A percentile compares a stretch with the other conserved stretches of the same genome.
Evolutionary conservation across 1,139 yeast genomes (phyloP).

Genomic region (Hanseniaspora sp.): DNA sequence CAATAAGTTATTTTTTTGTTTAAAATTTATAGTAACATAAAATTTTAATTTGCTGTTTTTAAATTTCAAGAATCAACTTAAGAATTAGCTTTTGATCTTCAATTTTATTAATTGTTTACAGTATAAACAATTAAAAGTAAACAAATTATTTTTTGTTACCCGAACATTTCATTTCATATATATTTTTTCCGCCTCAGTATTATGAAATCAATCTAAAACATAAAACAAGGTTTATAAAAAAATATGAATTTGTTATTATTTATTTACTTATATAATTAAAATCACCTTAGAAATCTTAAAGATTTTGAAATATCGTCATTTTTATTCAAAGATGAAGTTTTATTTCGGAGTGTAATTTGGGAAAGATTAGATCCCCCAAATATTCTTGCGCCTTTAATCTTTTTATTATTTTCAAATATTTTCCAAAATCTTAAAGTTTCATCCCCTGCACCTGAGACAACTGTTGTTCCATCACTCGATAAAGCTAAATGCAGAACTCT

Average conservation of each 20-base stretch:
- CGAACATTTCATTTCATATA: not conserved
- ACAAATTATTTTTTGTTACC: not conserved
- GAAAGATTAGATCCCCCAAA: not conserved
- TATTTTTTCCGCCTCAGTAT: not conserved
- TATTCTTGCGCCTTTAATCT: conserved; percentile 38
- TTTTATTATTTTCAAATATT: conserved; percentile 65
- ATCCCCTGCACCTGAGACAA: conserved; percentile 99
- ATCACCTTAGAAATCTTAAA: conserved; percentile 3
- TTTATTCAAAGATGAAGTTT: not conserved
- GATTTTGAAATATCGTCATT: conserved; percentile 10
- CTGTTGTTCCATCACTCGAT: conserved; percentile 95
- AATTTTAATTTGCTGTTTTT: no score
- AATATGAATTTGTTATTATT: not conserved
- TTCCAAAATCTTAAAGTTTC: conserved; percentile 93
- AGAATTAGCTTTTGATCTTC: no score
- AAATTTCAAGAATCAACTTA: no score
- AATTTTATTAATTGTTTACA: conserved; percentile 1
- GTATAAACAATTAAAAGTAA: conserved; percentile 3
- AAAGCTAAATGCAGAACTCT: conserved; percentile 80
- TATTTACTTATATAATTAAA: not conserved
- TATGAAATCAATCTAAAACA: no score
- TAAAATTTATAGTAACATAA: no score
- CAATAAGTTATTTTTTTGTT: no score
- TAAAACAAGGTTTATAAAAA: no score
- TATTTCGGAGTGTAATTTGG: not conserved